These are phyloP conservation scores for Pyracantha coccinea DNA, from an alignment of 331 rosid genomes.

Conservation along the genomic window DNA sequence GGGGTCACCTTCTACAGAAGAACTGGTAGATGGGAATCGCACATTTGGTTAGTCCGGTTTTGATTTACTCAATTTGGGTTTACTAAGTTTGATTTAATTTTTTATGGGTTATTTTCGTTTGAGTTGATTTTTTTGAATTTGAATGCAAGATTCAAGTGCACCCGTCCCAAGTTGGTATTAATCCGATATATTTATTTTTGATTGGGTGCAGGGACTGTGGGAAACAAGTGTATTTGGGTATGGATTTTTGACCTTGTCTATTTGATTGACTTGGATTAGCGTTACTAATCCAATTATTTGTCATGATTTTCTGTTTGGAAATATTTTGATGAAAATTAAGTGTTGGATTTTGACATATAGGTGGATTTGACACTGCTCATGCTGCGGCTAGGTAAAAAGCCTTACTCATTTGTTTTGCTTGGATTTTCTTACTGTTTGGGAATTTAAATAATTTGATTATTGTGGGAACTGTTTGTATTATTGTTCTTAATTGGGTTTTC, in stretches of 20 bases:
- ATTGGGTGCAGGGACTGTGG: conserved; percentile 83
- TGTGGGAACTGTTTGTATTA: neutral
- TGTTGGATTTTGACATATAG: conserved; percentile 31
- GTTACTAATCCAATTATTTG: conserved; percentile 11
- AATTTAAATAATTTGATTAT: neutral
- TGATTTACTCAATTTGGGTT: neutral
- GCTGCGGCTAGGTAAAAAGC: conserved; percentile 82
- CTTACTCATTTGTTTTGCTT: neutral
- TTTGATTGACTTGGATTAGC: conserved; percentile 6
- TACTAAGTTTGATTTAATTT: neutral
- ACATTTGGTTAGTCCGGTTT: conserved; percentile 80
- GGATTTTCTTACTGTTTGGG: neutral
- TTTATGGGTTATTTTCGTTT: neutral
- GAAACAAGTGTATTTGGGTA: conserved; percentile 96
- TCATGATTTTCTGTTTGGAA: conserved; percentile 31
- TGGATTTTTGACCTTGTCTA: conserved; percentile 20
- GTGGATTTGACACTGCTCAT: conserved; percentile 99
- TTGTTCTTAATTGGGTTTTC: conserved; percentile 16
- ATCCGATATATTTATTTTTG: neutral
- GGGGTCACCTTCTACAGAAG: conserved; percentile 97
- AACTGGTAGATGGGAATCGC: conserved; percentile 99
- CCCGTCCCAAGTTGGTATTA: too few species aligned
- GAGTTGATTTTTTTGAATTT: neutral
- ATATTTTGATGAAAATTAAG: conserved; percentile 11
- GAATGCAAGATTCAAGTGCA: too few species aligned